Conservation (phyloP, 2,329 filamentous ascomycete genomes). For the Balansia obtecta region DNA sequence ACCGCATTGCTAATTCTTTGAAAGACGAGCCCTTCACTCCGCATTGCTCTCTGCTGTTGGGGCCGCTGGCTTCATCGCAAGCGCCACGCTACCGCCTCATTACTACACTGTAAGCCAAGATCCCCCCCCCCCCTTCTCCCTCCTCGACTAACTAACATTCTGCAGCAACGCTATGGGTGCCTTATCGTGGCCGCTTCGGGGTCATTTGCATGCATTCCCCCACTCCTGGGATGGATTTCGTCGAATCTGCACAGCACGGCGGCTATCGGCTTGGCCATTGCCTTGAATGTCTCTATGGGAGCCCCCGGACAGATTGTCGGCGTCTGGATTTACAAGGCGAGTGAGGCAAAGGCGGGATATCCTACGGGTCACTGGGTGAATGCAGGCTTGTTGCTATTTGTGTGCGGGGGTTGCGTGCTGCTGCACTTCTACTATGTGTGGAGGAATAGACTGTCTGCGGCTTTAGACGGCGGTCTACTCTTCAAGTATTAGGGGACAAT, state of each 20-base stretch:
- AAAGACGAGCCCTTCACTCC: conserved; percentile 28
- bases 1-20: no score
- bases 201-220: conserved; percentile 56
- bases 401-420: conserved; percentile 14
- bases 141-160: conserved; percentile 30
- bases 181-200: conserved; percentile 56
- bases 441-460: neutral
- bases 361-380: conserved; percentile 61
- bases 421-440: neutral
- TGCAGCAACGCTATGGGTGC: conserved; percentile 52
- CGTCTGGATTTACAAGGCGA: conserved; percentile 60
- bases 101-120: conserved; percentile 29
- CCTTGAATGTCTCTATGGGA: conserved; percentile 53
- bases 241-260: conserved; percentile 55
- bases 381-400: conserved; percentile 45
- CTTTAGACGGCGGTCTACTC: neutral
- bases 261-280: conserved; percentile 55
- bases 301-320: conserved; percentile 61
- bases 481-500: neutral
- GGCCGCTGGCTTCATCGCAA: conserved; percentile 42
- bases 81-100: conserved; percentile 45
- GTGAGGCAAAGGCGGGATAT: conserved; percentile 48
- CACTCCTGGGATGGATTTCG: conserved; percentile 58
- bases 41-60: conserved; percentile 31
- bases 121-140: no score